These are phyloP conservation scores for Trifolium pratense DNA, from an alignment of 306 rosid genomes.

Conservation along the genomic window DNA sequence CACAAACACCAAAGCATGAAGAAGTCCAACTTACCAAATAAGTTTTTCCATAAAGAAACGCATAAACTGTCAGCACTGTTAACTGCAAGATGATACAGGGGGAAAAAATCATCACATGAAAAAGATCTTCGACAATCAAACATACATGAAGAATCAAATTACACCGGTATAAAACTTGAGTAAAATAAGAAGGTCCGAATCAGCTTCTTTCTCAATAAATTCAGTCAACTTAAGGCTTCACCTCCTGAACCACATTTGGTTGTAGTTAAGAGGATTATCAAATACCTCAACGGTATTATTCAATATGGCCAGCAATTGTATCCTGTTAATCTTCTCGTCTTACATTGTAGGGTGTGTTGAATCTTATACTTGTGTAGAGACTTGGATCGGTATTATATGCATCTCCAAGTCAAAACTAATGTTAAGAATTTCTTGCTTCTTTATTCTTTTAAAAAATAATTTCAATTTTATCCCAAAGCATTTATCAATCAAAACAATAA, in stretches of 20 bases:
- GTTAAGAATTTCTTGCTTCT: neutral
- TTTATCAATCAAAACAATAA: conserved; percentile 16
- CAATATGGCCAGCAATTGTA: neutral
- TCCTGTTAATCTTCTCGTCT: neutral
- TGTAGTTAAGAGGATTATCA: neutral
- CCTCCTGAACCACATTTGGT: neutral
- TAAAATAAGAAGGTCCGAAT: neutral
- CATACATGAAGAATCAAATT: neutral
- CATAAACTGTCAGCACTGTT: conserved; percentile 83
- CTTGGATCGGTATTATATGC: neutral
- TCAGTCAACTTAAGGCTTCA: neutral
- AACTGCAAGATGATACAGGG: conserved; percentile 63
- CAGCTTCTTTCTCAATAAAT: neutral
- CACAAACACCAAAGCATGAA: conserved; percentile 3
- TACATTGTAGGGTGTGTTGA: neutral
- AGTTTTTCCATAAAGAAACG: conserved; percentile 82
- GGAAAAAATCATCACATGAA: conserved; percentile 32
- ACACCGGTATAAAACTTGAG: neutral
- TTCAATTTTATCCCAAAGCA: conserved; percentile 10
- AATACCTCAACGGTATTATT: neutral
- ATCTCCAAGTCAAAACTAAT: conserved; percentile 2
- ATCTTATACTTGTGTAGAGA: neutral
- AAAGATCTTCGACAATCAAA: conserved; percentile 26
- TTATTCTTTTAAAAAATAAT: neutral
- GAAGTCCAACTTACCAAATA: conserved; percentile 75